Base-by-base conservation (phyloP, 768 basidiomycete genomes). In the Mycena capillaripes region DNA sequence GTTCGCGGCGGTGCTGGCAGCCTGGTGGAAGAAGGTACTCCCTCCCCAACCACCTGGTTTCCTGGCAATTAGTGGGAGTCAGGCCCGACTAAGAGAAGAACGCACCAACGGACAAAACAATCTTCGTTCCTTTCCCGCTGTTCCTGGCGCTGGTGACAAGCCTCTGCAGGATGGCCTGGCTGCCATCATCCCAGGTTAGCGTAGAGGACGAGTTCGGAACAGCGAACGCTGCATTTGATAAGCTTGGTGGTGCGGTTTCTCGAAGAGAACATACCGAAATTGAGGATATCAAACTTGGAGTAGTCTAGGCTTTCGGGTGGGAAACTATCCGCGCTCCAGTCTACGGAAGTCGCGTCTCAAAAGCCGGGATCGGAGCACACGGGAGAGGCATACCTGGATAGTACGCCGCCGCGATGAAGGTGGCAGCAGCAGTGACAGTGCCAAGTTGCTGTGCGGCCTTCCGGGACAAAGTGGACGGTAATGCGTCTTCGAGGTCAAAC, bases 1-100 rank as follows among this genome's bases (percentile, higher is more conserved):
- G 59, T 79, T 83, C 3, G 76, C 62, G 3, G 81, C 75, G n/a
- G 80, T 82, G 46, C 83, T 78, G 48, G 88, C 84, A 5, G 87
- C 85, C 52, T 85, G 81, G 12, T 88, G 89, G 79, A 90, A 91
- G 78, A 82, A 87, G 40, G 77, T 74, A 64, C 83, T 83, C 56
- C 89, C 90, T 21, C 83, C 84, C 90, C 89, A 90, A 2, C 90
- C 90, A 42, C 82, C 81, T 80, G n/a, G 23, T 14, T 44, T 36
- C 36, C 5, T 19, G 8, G 17, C 5, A 25, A 68, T 58, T 48
- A 76, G 69, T 44, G 63, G 25, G 55, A 72, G 10, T 38, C 32
- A 1, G 42, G 32, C 30, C 82, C 81, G 42, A 42, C 81, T 79
- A 80, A 77, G 0, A 79, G 78, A 3, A 83, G 79, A 77, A 71